Conservation (phyloP, 768 basidiomycete genomes). For the Hebeloma cylindrosporum region DNA sequence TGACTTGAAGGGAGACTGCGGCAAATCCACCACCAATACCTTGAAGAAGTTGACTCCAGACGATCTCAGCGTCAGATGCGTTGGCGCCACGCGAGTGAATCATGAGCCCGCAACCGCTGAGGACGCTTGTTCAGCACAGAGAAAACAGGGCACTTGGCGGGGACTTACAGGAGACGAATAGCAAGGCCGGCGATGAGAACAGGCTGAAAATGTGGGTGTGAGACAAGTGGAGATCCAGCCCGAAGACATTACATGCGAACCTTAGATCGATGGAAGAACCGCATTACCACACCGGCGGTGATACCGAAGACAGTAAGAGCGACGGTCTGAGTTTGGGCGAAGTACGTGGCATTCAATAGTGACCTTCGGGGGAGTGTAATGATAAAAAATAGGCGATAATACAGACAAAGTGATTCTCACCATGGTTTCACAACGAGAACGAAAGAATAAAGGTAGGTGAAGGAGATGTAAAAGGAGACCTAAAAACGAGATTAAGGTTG, state of each 20-base stretch:
- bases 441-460: slow-evolving; percentile 73
- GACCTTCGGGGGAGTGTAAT: slow-evolving; percentile 39
- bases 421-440: slow-evolving; percentile 53
- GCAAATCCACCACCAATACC: slow-evolving; percentile 76
- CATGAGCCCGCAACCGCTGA: slow-evolving; percentile 65
- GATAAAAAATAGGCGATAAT: neutral
- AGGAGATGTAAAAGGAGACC: slow-evolving; percentile 68
- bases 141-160: neutral
- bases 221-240: neutral
- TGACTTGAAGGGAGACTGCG: slow-evolving; percentile 53
- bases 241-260: slow-evolving; percentile 22
- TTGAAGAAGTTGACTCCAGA: slow-evolving; percentile 69
- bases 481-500: slow-evolving; percentile 20
- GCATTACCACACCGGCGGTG: slow-evolving; percentile 56
- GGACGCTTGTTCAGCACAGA: neutral
- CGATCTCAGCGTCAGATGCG: slow-evolving; percentile 53
- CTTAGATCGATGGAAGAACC: slow-evolving; percentile 54
- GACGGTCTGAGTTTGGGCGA: slow-evolving; percentile 58
- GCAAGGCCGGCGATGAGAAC: slow-evolving; percentile 57
- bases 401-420: slow-evolving; percentile 23
- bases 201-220: slow-evolving; percentile 22
- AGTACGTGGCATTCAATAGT: slow-evolving; percentile 59
- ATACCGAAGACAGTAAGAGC: slow-evolving; percentile 66
- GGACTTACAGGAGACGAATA: slow-evolving; percentile 51
- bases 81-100: slow-evolving; percentile 66